Evolutionary conservation across 1,139 yeast genomes (phyloP), one percentile per base, ranked within the genome.

Genomic region (Sugiyamaella castrensis): DNA sequence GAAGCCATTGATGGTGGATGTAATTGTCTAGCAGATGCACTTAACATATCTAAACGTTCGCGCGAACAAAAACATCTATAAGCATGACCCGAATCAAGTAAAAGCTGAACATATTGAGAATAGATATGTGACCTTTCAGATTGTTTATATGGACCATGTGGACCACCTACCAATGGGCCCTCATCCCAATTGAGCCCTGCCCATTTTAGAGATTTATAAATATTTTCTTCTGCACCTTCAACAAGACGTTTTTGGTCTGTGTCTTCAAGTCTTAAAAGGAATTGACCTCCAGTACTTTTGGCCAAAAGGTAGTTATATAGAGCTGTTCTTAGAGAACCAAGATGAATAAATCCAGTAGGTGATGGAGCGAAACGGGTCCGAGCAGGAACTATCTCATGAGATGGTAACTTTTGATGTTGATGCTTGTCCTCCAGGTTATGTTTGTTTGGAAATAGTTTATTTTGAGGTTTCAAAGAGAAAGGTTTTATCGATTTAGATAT

Each of bases 331-430:
- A 94, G 67, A 0, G 98, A 89, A 0, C 99, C 99, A 50, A 94
- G 67, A 65, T 92, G 99, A 34, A 94, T 73, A 55, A 79, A 79
- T 0, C 99, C 99, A 0, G 99, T 92, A 1, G 99, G 99, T 2
- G 98, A 91, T 1, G 99, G 98, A 0, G 99, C 99, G 69, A 92
- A 92, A 57, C 99, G 71, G 1, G 98, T 88, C 55, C 96, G 69
- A 0, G 84, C 96, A 0, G 96, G 95, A 0, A 9, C 27, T 5
- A 4, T 9, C 29, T n/a, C 40, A 4, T 27, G 40, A 30, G 9
- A 26, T 7, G n/a, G n/a, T n/a, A n/a, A n/a, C n/a, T n/a, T n/a
- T n/a, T 19, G 40, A 7, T 16, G 30, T 16, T 24, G n/a, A 2
- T 37, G 30, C 13, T n/a, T 8, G 2, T 13, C 2, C 19, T 29